Evolutionary conservation across 1,284 basidiomycete species (phyloP).

Genomic region (Somion occarium): DNA sequence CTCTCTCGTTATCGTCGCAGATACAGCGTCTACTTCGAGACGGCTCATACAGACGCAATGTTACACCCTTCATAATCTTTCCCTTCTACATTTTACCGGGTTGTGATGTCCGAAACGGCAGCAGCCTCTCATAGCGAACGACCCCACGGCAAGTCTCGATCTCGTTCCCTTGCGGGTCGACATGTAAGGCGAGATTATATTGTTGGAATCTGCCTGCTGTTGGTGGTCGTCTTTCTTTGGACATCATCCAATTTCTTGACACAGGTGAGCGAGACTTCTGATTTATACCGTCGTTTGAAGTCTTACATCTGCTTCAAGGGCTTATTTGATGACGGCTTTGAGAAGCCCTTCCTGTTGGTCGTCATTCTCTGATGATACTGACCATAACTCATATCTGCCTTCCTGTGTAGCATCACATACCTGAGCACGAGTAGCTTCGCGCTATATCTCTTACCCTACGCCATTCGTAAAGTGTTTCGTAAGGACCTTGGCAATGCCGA

Average conservation of each 20-base stretch:
- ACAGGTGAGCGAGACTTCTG: constrained; percentile 44
- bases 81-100: no score
- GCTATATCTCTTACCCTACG: constrained; percentile 82
- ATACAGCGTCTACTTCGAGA: no score
- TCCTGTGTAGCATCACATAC: constrained; percentile 67
- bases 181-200: constrained; percentile 45
- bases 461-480: constrained; percentile 36
- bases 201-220: constrained; percentile 66
- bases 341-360: constrained; percentile 74
- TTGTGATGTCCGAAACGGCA: neutral
- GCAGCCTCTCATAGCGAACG: neutral
- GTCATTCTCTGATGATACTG: neutral
- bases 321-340: constrained; percentile 66
- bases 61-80: no score
- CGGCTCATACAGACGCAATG: no score
- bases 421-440: constrained; percentile 85
- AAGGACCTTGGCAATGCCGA: constrained; percentile 16
- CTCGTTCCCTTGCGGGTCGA: neutral
- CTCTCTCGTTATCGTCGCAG: no score
- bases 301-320: constrained; percentile 37
- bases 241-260: constrained; percentile 76
- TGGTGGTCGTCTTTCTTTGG: constrained; percentile 84
- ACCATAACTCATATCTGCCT: neutral
- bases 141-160: constrained; percentile 1
- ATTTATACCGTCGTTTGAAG: neutral